Base-by-base conservation (phyloP, 2,329 filamentous ascomycete species). In the Ceratocystis lukuohia region DNA sequence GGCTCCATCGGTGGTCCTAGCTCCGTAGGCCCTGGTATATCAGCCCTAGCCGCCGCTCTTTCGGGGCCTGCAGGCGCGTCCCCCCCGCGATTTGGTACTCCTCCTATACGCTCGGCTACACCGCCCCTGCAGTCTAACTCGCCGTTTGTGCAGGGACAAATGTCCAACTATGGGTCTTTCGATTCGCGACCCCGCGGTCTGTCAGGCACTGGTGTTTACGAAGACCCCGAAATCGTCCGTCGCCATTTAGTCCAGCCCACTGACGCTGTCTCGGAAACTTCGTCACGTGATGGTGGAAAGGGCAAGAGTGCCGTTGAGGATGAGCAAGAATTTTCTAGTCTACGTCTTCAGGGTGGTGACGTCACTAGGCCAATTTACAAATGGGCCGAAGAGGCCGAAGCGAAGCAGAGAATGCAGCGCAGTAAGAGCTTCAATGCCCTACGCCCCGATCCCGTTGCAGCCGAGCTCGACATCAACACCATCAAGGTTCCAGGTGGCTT, bases 401-500 rank as follows among this genome's bases (percentile, higher is more conserved):
- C 84, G 61, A 84, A 86, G 70, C 82, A 80, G 68, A 84, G 84
- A 71, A 79, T 85, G 72, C 84, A 87, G 71, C 85, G 93, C 71
- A 96, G 92, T 77, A 88, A 92, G 77, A 97, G 92, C 75, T 96
- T 96, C 74, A 86, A 87, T 71, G 77, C 89, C 59, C 81, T 88
- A 45, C 83, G 91, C 41, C 89, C 89, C 5, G 85, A 88, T 44
- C 89, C 91, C 0, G 89, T 94, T 72, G 84, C 86, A 66, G 89
- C 94, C 63, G 84, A 87, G 1, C 80, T 94, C 64, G 88, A 96
- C 72, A 96, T 96, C 71, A 88, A 88, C 71, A 87, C 87, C 12
- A 99, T 99, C 75, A 92, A 92, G 73, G 85, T 96, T 28, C 94
- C 94, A 5, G 94, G 94, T 69, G 94, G 94, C 1, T 96, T 99